Conservation (phyloP, 352 stramenopile genomes). For the Phytophthora cactorum region DNA sequence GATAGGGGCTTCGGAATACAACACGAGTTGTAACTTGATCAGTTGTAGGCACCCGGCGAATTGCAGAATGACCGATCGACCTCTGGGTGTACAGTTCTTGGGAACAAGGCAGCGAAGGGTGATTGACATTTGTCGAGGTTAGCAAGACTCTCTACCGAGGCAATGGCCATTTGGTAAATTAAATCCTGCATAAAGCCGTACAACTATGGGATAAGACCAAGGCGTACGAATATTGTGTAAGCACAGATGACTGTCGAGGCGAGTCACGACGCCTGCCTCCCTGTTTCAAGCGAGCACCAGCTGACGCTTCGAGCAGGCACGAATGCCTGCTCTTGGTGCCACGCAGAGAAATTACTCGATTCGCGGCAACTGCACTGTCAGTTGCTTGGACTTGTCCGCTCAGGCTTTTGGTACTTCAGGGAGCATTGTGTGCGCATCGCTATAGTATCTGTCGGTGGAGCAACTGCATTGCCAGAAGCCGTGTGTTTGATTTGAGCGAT, state of each 20-base stretch:
- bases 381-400: constrained; percentile 20
- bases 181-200: neutral
- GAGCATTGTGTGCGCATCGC: no score
- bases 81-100: neutral
- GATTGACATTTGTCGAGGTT: neutral
- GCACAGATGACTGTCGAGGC: constrained; percentile 7
- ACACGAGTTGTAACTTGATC: constrained; percentile 6
- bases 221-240: constrained; percentile 7
- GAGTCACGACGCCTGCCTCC: constrained; percentile 14
- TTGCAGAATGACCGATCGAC: constrained; percentile 27
- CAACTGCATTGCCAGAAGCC: neutral
- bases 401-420: neutral
- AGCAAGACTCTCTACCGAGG: constrained; percentile 15
- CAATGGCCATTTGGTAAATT: neutral
- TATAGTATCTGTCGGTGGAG: neutral
- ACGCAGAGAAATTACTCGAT: neutral
- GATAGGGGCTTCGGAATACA: neutral
- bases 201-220: constrained; percentile 18
- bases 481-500: neutral
- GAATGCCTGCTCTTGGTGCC: neutral
- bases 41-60: constrained; percentile 16
- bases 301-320: neutral
- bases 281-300: constrained; percentile 15
- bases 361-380: constrained; percentile 7
- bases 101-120: neutral